Percentiles rank a stretch among this genome's conserved stretches.
phyloP scores from a whole-genome alignment of 495 filamentous ascomycete genomes.

The Cercophora sp. region DNA sequence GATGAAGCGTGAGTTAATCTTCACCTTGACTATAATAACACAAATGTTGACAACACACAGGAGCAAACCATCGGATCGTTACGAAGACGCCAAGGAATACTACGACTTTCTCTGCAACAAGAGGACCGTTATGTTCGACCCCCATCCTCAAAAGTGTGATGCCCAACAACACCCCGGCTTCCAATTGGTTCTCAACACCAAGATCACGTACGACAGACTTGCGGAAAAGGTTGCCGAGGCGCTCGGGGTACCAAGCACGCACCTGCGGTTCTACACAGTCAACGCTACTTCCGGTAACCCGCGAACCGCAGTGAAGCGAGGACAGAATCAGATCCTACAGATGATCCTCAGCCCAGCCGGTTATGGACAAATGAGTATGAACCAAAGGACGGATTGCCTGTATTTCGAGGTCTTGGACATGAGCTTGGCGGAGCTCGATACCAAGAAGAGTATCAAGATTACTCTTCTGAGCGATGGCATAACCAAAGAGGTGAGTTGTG shows the following conservation, averaged over 20 bases:
- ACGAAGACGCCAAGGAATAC: slow-evolving; percentile 70
- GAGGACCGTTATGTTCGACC: slow-evolving; percentile 64
- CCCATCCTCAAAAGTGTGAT: slow-evolving; percentile 49
- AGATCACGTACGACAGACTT: slow-evolving; percentile 87
- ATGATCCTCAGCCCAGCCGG: slow-evolving; percentile 65
- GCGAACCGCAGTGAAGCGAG: slow-evolving; percentile 70
- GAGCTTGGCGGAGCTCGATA: slow-evolving; percentile 87
- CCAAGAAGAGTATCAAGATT: slow-evolving; percentile 77
- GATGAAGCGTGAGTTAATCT: slow-evolving; percentile 30
- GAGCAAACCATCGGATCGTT: slow-evolving; percentile 33
- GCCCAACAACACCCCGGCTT: slow-evolving; percentile 55
- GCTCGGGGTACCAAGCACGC: slow-evolving; percentile 66
- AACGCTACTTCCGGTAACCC: slow-evolving; percentile 68
- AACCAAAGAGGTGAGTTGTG: slow-evolving; percentile 79
- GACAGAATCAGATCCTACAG: slow-evolving; percentile 55
- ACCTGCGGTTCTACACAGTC: slow-evolving; percentile 85
- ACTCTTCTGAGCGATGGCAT: slow-evolving; percentile 86
- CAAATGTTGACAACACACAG: slow-evolving; percentile 25
- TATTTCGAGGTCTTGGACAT: slow-evolving; percentile 93
- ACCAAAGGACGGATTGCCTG: slow-evolving; percentile 69
- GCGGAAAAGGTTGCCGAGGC: slow-evolving; percentile 68
- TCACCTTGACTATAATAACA: slow-evolving; percentile 34
- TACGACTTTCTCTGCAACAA: slow-evolving; percentile 91
- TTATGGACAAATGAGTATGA: slow-evolving; percentile 49
- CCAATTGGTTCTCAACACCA: slow-evolving; percentile 70